A percentile compares a stretch with the other conserved stretches of the same genome.
These are phyloP conservation scores for Solanum pinnatisectum DNA, from an alignment of 257 asterid genomes.

Conservation along the genomic window DNA sequence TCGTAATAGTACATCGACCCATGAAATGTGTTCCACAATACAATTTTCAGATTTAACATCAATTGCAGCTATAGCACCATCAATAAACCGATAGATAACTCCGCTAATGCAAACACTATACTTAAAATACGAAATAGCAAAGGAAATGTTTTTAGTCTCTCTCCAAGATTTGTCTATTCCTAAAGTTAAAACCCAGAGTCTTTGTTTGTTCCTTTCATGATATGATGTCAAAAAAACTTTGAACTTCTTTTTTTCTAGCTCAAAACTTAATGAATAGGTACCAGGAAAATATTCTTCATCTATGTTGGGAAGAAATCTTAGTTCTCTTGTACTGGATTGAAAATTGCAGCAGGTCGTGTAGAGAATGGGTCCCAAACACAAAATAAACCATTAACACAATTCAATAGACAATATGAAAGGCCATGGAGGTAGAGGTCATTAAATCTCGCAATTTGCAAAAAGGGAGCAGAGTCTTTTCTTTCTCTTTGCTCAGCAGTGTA, in stretches of 20 bases:
- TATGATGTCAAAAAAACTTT: too few species aligned
- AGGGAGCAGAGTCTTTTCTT: too few species aligned
- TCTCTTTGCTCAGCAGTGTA: too few species aligned
- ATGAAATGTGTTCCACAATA: not conserved
- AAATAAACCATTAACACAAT: too few species aligned
- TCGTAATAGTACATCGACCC: not conserved
- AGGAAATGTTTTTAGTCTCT: not conserved
- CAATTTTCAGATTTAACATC: not conserved
- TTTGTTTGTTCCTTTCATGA: too few species aligned
- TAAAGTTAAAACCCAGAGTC: not conserved
- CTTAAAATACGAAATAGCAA: not conserved
- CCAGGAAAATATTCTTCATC: too few species aligned
- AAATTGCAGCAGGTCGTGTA: too few species aligned
- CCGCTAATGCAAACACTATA: not conserved
- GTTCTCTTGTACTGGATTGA: not conserved
- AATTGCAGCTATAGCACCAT: not conserved
- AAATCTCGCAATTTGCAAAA: too few species aligned
- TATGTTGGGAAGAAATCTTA: too few species aligned
- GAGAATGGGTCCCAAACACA: not conserved
- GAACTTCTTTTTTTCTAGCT: not conserved
- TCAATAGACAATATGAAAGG: too few species aligned
- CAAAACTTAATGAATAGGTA: too few species aligned
- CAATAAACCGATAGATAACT: not conserved
- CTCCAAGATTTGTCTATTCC: not conserved
- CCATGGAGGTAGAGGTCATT: too few species aligned